A percentile compares a stretch with the other conserved stretches of the same genome.
phyloP scores from a whole-genome alignment of 305 asterid species.

The Fraxinus nigra region DNA sequence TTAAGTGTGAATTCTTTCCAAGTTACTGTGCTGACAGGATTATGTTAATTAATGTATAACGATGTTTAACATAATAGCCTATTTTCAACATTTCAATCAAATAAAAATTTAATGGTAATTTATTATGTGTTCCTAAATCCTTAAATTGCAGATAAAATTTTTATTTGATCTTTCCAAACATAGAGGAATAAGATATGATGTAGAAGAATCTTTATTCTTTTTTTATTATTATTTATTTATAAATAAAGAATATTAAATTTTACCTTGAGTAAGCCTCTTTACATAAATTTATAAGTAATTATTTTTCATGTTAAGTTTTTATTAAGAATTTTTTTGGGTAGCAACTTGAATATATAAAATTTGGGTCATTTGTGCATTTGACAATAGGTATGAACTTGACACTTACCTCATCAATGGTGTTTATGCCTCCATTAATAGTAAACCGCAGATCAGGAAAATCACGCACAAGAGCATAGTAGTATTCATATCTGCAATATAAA shows the following conservation, averaged over 20 bases:
- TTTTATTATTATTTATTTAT: too few species aligned
- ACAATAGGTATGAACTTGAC: slow-evolving; percentile 14
- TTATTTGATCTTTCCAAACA: not conserved
- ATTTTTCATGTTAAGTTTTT: not conserved
- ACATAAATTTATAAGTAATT: not conserved
- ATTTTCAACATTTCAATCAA: not conserved
- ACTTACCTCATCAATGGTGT: slow-evolving; percentile 74
- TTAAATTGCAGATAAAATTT: not conserved
- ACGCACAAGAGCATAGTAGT: slow-evolving; percentile 88
- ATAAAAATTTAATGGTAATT: not conserved
- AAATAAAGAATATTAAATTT: not conserved
- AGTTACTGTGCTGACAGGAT: not conserved
- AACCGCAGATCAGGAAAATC: slow-evolving; percentile 91
- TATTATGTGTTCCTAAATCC: not conserved
- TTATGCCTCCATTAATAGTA: slow-evolving; percentile 94
- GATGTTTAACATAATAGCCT: not conserved
- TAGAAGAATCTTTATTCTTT: not conserved
- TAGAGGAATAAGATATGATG: not conserved
- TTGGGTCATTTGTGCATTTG: not conserved
- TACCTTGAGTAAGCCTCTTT: not conserved
- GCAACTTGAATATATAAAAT: not conserved
- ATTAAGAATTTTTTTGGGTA: not conserved
- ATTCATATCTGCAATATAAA: slow-evolving; percentile 68
- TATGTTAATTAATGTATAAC: not conserved
- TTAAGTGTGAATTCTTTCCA: not conserved